Base-by-base conservation (phyloP, 2,329 filamentous ascomycete genomes). In the Chrysoporthe deuterocubensis region DNA sequence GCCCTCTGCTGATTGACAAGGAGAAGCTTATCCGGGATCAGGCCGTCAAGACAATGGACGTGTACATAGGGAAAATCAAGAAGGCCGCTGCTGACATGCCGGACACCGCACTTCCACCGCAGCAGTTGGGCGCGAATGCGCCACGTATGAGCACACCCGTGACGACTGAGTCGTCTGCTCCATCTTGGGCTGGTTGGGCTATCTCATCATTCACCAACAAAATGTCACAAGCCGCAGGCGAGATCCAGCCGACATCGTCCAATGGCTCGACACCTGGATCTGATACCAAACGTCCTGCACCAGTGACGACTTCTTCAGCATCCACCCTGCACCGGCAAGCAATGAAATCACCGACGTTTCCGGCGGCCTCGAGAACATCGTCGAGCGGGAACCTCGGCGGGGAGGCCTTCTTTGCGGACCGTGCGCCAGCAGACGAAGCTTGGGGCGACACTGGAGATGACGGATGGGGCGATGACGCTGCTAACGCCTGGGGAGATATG, bases 141-240 rank as follows among this genome's bases (percentile, higher is more conserved):
- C 90, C 92, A 1, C 88, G 93, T 44, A 96, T 97, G 84, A 90
- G 90, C 70, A 96, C 92, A 1, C 90, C 93, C 1, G 91, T 93
- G 69, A 81, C 86, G 1, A 78, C 75, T 69, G 79, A 81, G 58
- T 87, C 85, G 50, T 85, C 90, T 65, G 83, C 85, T 32, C 89
- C 89, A 2, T 85, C 85, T 4, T 98, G 96, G 96, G 89, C 96
- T 1, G 96, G 96, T 14, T 99, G 96, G 96, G 96, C 96, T 1
- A 97, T 99, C 65, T 98, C 96, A 0, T 97, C 94, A 1, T 99
- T 99, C 76, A 98, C 96, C 1, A 98, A 98, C 79, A 97, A 97
- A 75, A 78, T 98, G 14, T 90, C 93, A 1, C 81, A 92, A 0
- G 94, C 93, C 0, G 91, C 91, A 9, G 96, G 96, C 21, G 92